These are phyloP conservation scores for Perkinsela sp. DNA, from an alignment of 208 protist genomes.

Conservation along the genomic window DNA sequence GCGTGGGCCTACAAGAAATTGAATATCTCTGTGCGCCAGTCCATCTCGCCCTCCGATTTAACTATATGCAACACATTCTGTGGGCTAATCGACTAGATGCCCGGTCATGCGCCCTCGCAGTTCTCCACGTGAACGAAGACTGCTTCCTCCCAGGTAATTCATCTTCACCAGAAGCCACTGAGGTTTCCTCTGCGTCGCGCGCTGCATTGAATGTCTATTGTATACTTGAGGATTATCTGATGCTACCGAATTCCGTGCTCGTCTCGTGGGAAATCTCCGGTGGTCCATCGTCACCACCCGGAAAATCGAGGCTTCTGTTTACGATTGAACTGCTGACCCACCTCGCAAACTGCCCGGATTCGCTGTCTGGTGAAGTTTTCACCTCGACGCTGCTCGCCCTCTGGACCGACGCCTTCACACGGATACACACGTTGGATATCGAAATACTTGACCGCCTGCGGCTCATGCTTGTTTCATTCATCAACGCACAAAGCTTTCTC, in stretches of 20 bases:
- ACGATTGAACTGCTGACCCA: neutral
- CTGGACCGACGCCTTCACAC: neutral
- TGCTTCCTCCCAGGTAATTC: too few species aligned
- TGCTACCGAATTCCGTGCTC: neutral
- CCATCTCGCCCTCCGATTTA: neutral
- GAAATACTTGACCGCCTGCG: neutral
- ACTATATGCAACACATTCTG: neutral
- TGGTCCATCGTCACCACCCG: neutral
- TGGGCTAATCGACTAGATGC: neutral
- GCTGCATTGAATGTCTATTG: neutral
- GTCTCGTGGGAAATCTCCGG: neutral
- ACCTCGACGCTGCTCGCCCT: neutral
- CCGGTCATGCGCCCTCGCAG: neutral
- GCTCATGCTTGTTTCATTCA: neutral
- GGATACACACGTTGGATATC: neutral
- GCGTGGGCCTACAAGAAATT: too few species aligned
- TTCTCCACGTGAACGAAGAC: neutral
- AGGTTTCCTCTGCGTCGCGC: neutral
- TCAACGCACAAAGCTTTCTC: neutral
- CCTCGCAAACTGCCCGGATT: neutral
- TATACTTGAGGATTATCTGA: neutral
- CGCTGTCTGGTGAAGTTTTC: neutral
- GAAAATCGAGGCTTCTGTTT: neutral
- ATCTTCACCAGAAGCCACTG: neutral
- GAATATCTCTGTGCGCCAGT: neutral